A percentile compares a stretch with the other conserved stretches of the same genome.
phyloP scores from a whole-genome alignment of 805 yeast species.

The Teunomyces kruisii region DNA sequence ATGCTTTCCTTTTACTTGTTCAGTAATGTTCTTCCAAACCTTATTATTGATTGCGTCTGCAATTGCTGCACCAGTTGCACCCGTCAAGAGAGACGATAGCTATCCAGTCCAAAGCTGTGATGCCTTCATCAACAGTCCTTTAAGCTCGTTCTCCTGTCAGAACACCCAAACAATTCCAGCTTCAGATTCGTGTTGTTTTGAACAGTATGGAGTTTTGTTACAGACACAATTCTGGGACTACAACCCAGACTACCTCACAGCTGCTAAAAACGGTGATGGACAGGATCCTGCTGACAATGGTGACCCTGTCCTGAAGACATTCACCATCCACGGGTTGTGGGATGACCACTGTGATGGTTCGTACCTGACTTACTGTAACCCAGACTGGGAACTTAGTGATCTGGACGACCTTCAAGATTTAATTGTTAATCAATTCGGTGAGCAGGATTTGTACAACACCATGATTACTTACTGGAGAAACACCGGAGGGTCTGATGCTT shows the following conservation, averaged over 20 bases:
- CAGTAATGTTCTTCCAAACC: background rate
- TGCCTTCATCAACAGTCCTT: background rate
- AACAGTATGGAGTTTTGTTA: conserved; percentile 75
- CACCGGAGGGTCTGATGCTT: conserved; percentile 51
- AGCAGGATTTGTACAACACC: conserved; percentile 50
- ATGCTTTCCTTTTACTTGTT: background rate
- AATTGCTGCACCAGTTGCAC: background rate
- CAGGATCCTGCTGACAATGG: conserved; percentile 48
- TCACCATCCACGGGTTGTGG: conserved; percentile 86
- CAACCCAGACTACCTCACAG: conserved; percentile 47
- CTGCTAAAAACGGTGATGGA: background rate
- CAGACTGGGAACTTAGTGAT: conserved; percentile 36
- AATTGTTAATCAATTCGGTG: conserved; percentile 36
- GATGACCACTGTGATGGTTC: conserved; percentile 84
- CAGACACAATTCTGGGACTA: conserved; percentile 94
- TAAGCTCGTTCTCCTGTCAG: conserved; percentile 56
- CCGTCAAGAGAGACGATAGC: background rate
- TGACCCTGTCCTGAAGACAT: conserved; percentile 39
- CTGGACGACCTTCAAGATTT: conserved; percentile 35
- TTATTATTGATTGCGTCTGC: background rate
- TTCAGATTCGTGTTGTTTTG: conserved; percentile 67
- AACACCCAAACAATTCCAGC: conserved; percentile 35
- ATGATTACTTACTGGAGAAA: conserved; percentile 73
- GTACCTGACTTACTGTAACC: conserved; percentile 6
- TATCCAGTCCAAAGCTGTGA: background rate